Conservation (phyloP, 2,329 filamentous ascomycete genomes). For the Fusarium fracticaudum region DNA sequence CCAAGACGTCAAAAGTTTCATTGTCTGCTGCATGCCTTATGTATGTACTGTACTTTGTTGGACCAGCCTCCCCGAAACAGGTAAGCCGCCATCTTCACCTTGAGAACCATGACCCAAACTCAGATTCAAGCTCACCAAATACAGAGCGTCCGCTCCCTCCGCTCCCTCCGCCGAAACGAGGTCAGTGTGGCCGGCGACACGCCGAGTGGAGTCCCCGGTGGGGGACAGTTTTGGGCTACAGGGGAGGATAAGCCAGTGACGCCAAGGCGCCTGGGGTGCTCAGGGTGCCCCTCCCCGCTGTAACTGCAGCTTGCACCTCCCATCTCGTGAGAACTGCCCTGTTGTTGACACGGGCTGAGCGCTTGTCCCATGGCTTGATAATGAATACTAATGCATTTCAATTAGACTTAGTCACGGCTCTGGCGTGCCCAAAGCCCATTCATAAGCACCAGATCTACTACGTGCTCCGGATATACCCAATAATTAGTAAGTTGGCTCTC, state of each 20-base stretch:
- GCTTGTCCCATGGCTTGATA: conserved; percentile 2
- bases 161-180: conserved; percentile 31
- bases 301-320: not conserved
- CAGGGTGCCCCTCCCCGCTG: conserved; percentile 30
- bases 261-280: conserved; percentile 23
- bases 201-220: conserved; percentile 41
- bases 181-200: conserved; percentile 38
- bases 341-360: conserved; percentile 10
- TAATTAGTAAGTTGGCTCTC: not conserved
- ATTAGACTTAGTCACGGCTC: not conserved
- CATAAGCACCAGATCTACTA: conserved; percentile 11
- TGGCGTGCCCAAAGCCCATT: conserved; percentile 8
- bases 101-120: conserved; percentile 16
- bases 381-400: not conserved
- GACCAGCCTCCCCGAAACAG: conserved; percentile 20
- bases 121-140: conserved; percentile 32
- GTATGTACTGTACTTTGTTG: not conserved
- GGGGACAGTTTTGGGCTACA: conserved; percentile 22
- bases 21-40: not conserved
- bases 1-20: not conserved
- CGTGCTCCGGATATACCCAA: conserved; percentile 10
- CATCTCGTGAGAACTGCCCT: conserved; percentile 1
- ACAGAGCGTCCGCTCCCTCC: conserved; percentile 14
- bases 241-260: conserved; percentile 27
- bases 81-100: conserved; percentile 23